These are phyloP conservation scores for Aspergillus fructus DNA, from an alignment of 2,329 filamentous ascomycete species.

Conservation along the genomic window DNA sequence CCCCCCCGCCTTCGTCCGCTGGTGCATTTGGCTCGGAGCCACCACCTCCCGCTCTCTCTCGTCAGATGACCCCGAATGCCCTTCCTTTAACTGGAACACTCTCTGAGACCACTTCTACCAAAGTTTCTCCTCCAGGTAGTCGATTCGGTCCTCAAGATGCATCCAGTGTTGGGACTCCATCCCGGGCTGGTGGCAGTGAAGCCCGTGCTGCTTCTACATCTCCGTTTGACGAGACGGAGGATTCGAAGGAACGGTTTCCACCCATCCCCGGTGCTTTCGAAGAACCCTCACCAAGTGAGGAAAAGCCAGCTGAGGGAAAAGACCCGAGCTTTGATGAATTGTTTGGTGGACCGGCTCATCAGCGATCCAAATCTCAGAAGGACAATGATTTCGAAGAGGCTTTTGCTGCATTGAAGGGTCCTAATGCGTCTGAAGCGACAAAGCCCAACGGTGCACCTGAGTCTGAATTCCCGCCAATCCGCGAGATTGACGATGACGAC, in stretches of 20 bases:
- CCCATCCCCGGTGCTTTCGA: constrained; percentile 21
- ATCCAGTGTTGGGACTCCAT: constrained; percentile 46
- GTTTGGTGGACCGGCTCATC: constrained; percentile 44
- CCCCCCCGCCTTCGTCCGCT: constrained; percentile 52
- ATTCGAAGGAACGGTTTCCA: constrained; percentile 21
- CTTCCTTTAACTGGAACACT: constrained; percentile 68
- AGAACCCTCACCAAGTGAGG: constrained; percentile 37
- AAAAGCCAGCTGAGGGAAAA: constrained; percentile 27
- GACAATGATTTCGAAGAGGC: constrained; percentile 49
- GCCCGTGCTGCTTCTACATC: constrained; percentile 33
- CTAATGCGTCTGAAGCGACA: constrained; percentile 49
- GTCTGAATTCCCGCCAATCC: constrained; percentile 88
- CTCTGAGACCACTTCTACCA: constrained; percentile 73
- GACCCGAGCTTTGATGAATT: constrained; percentile 48
- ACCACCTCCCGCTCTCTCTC: constrained; percentile 68
- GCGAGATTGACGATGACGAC: constrained; percentile 77
- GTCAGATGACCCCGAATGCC: constrained; percentile 75
- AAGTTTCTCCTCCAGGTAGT: constrained; percentile 71
- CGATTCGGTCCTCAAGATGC: constrained; percentile 56
- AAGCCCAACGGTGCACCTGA: constrained; percentile 28
- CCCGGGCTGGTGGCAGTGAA: constrained; percentile 37
- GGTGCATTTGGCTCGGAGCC: constrained; percentile 31
- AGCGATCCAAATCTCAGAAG: constrained; percentile 47
- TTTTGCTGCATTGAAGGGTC: constrained; percentile 46
- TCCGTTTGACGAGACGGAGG: constrained; percentile 35